Evolutionary conservation across 345 rosid genomes (phyloP).

Genomic region (Brassica carinata): DNA sequence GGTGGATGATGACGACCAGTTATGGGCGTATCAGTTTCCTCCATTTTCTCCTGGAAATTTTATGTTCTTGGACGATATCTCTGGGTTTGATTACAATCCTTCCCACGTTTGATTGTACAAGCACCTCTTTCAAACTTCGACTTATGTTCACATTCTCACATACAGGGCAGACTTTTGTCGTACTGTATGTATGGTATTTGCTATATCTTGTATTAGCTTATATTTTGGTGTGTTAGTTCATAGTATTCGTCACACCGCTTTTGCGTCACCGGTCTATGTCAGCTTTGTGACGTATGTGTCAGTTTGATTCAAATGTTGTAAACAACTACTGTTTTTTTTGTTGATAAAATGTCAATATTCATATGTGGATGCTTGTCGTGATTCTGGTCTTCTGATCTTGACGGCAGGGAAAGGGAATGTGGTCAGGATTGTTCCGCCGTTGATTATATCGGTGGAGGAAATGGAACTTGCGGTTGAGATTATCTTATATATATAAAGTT

Average conservation of each 20-base stretch:
- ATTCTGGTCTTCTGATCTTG: constrained; percentile 67
- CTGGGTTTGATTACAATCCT: not conserved
- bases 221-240: not conserved
- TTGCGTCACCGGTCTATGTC: not conserved
- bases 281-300: not conserved
- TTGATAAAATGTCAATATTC: not conserved
- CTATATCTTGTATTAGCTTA: not conserved
- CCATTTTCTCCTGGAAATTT: not conserved
- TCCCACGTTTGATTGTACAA: not conserved
- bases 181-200: not conserved
- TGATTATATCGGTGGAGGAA: constrained; percentile 77
- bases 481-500: too few species aligned
- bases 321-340: not conserved
- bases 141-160: not conserved
- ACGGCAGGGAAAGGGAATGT: constrained; percentile 89
- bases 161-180: not conserved
- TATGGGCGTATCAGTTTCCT: not conserved
- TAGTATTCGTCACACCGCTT: not conserved
- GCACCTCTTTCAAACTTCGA: not conserved
- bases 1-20: constrained; percentile 12
- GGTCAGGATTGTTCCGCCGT: constrained; percentile 57
- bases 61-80: not conserved
- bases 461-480: constrained; percentile 66
- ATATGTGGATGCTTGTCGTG: constrained; percentile 73
- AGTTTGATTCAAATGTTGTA: not conserved